Evolutionary conservation across 1,139 yeast genomes (phyloP), one percentile per base, ranked within the genome.

Genomic region (Saccharomycopsis hybrid): DNA sequence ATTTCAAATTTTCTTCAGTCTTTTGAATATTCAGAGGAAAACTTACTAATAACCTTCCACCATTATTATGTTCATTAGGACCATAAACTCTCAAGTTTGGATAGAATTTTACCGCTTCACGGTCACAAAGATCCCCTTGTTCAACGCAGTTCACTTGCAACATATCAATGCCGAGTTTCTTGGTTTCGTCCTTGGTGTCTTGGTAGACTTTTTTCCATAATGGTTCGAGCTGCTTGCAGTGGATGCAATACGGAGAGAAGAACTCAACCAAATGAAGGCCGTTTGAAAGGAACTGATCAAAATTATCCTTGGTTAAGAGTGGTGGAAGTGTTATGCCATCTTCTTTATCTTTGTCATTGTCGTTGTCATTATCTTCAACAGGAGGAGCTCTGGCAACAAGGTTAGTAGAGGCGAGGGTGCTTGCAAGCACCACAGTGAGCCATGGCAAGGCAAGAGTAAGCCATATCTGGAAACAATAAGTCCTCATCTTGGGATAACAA

Each of bases 91-190:
- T 67, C 38, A 85, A 65, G 43, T 70, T 68, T 8, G 95, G 95
- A 58, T 74, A 85, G 33, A 68, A 70, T 24, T 55, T 61, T 42
- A 85, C 73, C 8, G 71, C 70, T 63, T 85, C 88, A 29, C 79
- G 66, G 13, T 68, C 72, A 64, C 94, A 85, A 48, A 85, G 68
- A 62, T 85, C 92, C 8, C 89, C 90, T 62, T 78, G 76, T 46
- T 74, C 82, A 25, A 82, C 71, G 67, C 94, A 85, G 61, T 85
- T 77, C 27, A 85, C 90, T 60, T 84, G 92, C 51, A 74, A 70
- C 76, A 84, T 77, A 11, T 70, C 70, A 32, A 82, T 71, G 3
- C 74, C 71, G 51, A 74, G 57, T 29, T 64, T 67, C 24, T 72
- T 65, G 5, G 76, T 71, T 44, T 74, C 69, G 55, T 71, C 67